These are phyloP conservation scores for Geotrichum ghanense DNA, from an alignment of 805 yeast species.

Conservation along the genomic window DNA sequence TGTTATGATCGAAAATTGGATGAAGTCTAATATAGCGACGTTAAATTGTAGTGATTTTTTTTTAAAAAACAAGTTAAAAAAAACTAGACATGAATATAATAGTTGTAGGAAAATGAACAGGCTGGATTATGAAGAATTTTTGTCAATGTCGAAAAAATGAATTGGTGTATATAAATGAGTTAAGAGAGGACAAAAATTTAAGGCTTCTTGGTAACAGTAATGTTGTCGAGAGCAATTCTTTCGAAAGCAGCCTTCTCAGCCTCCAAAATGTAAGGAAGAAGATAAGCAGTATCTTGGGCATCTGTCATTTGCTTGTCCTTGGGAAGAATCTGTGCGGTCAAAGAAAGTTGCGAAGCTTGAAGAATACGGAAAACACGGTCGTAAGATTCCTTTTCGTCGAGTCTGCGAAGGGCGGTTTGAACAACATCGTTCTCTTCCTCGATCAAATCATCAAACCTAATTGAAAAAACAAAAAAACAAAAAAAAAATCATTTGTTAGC, in stretches of 20 bases:
- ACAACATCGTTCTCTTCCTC: conserved; percentile 78
- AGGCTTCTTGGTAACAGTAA: conserved; percentile 29
- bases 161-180: neutral
- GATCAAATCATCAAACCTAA: conserved; percentile 74
- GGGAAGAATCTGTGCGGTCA: conserved; percentile 80
- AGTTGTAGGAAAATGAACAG: too few species aligned
- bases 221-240: conserved; percentile 79
- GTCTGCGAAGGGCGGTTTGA: conserved; percentile 80
- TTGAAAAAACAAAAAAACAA: neutral
- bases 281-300: conserved; percentile 52
- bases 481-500: neutral
- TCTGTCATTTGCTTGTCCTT: conserved; percentile 64
- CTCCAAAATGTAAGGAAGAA: conserved; percentile 82
- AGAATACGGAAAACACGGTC: conserved; percentile 87
- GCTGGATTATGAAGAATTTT: too few species aligned
- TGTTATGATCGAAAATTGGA: too few species aligned
- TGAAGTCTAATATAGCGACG: too few species aligned
- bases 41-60: too few species aligned
- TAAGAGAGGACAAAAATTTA: neutral
- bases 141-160: too few species aligned
- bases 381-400: conserved; percentile 74
- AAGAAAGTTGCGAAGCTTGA: conserved; percentile 81
- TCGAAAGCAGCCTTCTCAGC: conserved; percentile 88
- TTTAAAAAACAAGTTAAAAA: too few species aligned
- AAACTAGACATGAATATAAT: too few species aligned